Base-by-base conservation (phyloP, 768 basidiomycete species). In the Paxillus involutus region DNA sequence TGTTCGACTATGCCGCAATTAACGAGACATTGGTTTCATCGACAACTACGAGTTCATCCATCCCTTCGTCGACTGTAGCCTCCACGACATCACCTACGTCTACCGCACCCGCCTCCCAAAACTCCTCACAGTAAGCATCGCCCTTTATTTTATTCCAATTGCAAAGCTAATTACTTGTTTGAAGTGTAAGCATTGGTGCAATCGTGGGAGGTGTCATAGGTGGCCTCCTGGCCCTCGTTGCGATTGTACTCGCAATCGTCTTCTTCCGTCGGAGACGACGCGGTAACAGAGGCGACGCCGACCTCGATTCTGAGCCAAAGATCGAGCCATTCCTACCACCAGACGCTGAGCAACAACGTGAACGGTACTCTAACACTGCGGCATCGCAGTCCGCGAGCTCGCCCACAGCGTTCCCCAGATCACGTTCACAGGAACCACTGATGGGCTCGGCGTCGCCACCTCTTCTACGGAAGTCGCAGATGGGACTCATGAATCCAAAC, bases 1-100 rank as follows among this genome's bases (percentile, higher is more conserved):
- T 61, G 50, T 61, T 61, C 29, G 63, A 64, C 45, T 58, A 59
- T 39, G 63, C 42, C 9, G 11, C 19, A 12, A 49, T 65, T 40
- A 62, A 65, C 39, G 44, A 62, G 24, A 63, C 55, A 3, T 9
- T 53, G 16, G 47, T 64, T 44, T 21, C 51, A 4, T 21, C 32
- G 5, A 29, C 49, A 8, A 44, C 45, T 3, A 55, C 56, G 0
- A 19, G 40, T 16, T 54, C 55, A 5, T 50, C 50, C 14, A 13
- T 24, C 0, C n/a, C 14, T 5, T 49, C 44, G 13, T 51, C 52
- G 13, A 49, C 44, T 10, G 14, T 51, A 39, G 11, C 43, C 17
- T 14, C 58, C 9, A 52, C 48, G 1, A 12, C 44, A 2, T 44
- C 52, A 10, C 35, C 1, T 43, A 32, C 53, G 12, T 21, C 44